These are phyloP conservation scores for Solanum hybrid DNA, from an alignment of 305 asterid genomes.

Conservation along the genomic window DNA sequence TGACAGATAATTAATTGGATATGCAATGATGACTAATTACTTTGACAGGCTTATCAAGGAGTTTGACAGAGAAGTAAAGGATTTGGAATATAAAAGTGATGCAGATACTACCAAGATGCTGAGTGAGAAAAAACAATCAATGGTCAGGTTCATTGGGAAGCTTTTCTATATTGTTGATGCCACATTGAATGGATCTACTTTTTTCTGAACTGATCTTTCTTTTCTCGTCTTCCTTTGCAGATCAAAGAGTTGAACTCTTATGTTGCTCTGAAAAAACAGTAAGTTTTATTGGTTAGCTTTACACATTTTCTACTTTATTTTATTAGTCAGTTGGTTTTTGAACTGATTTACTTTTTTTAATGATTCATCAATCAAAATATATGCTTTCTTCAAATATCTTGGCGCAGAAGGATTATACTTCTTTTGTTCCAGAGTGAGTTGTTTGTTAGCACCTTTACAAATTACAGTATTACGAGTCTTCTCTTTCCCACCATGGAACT, in stretches of 20 bases:
- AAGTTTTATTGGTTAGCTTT: slow-evolving; percentile 25
- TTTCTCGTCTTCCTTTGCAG: slow-evolving; percentile 39
- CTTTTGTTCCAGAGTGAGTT: background rate
- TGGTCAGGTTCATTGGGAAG: slow-evolving; percentile 41
- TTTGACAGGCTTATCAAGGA: slow-evolving; percentile 81
- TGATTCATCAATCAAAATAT: background rate
- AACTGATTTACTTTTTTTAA: background rate
- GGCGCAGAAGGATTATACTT: background rate
- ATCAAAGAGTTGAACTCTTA: slow-evolving; percentile 87
- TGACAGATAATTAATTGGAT: background rate
- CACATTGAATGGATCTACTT: background rate
- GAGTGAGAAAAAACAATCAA: slow-evolving; percentile 79
- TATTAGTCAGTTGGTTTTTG: background rate
- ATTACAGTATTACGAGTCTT: background rate
- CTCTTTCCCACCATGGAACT: background rate
- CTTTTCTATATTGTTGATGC: background rate
- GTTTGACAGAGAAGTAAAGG: slow-evolving; percentile 75
- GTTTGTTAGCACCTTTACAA: background rate
- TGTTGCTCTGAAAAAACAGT: slow-evolving; percentile 93
- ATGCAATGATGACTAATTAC: background rate
- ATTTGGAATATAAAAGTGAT: slow-evolving; percentile 60
- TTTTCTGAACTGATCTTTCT: slow-evolving; percentile 13
- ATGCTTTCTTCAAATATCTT: background rate
- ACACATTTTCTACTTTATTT: background rate
- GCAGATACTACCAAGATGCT: slow-evolving; percentile 64